Conservation (phyloP, 2,329 filamentous ascomycete genomes). For the Aspergillus pseudonomiae region DNA sequence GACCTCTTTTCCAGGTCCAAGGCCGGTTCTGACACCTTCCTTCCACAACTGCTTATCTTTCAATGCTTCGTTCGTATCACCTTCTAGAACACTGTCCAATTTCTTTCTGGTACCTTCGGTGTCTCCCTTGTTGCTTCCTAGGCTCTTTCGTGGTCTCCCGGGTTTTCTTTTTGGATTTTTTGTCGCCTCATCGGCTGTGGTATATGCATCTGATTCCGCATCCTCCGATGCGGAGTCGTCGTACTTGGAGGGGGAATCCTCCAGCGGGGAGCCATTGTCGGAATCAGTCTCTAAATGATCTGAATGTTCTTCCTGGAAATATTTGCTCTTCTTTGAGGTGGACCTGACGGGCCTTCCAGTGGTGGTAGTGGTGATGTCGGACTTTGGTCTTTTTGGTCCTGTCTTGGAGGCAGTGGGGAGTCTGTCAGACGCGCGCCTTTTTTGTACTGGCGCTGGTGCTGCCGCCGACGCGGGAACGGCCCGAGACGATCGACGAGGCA, state of each 20-base stretch:
- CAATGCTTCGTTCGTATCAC: slow-evolving; percentile 20
- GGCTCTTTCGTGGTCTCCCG: background rate
- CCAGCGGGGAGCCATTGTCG: slow-evolving; percentile 28
- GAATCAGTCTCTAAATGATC: slow-evolving; percentile 37
- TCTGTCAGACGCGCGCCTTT: slow-evolving; percentile 39
- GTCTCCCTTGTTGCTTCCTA: slow-evolving; percentile 50
- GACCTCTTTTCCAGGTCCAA: slow-evolving; percentile 62
- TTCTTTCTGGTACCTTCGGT: background rate
- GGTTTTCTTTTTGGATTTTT: background rate
- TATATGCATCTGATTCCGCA: slow-evolving; percentile 8
- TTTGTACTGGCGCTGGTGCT: slow-evolving; percentile 34
- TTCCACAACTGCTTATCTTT: slow-evolving; percentile 59
- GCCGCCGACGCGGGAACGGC: slow-evolving; percentile 36
- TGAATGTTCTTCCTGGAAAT: slow-evolving; percentile 49
- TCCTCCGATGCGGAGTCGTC: slow-evolving; percentile 16
- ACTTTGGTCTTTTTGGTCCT: slow-evolving; percentile 38
- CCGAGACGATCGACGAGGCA: slow-evolving; percentile 44
- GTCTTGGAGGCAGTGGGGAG: slow-evolving; percentile 29
- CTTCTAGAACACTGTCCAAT: slow-evolving; percentile 52
- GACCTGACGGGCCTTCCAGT: slow-evolving; percentile 29
- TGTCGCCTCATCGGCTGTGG: background rate
- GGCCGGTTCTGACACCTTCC: slow-evolving; percentile 56
- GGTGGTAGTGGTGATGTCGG: slow-evolving; percentile 19
- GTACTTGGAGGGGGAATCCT: slow-evolving; percentile 18
- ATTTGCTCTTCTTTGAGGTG: slow-evolving; percentile 55